Base-by-base conservation (phyloP, 768 basidiomycete genomes). In the Russula emetica region DNA sequence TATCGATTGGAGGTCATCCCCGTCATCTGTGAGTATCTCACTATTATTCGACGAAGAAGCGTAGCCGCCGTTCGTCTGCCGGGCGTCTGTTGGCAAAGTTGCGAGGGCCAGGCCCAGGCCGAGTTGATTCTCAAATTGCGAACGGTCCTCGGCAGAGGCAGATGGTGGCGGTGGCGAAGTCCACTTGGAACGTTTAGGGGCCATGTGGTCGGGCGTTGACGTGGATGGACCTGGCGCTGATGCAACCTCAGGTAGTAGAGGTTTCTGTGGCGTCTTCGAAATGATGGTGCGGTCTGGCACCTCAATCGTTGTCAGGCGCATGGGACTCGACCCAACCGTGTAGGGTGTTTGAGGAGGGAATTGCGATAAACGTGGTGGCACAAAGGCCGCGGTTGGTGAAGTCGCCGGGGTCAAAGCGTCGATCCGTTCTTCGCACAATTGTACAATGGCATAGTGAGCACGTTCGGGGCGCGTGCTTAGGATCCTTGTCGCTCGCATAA, bases 401-500 rank as follows among this genome's bases (percentile, higher is more conserved):
- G 80, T 75, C 20, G 84, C 82, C 3, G 86, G 76, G 30, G 78
- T 77, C 10, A 84, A 76, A 20, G 85, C 85, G 34, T 83, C 84
- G 60, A 85, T 85, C 26, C 93, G 86, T 73, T 98, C 95, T 70
- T 94, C 92, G 70, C 95, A 97, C 14, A 99, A 84, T 68, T 94
- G 89, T 1, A 94, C 86, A 20, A 98, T 80, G 5, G 92, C 90
- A 22, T 88, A 75, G 36, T 90, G 84, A 9, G 90, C 92, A 55
- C 91, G 86, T 60, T 90, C 89, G 1, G 91, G 92, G 34, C 88
- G 87, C 66, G 80, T 78, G 13, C 86, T 80, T 38, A 99, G 79
- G 61, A 98, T 91, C 60, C 94, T 82, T 26, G 88, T 86, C 5
- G 95, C 96, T 40, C 96, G 88, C 92, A 96, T 96, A 74, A 99